Base-by-base conservation (phyloP, 129 eudicot species). In the Heracleum sosnowskyi region DNA sequence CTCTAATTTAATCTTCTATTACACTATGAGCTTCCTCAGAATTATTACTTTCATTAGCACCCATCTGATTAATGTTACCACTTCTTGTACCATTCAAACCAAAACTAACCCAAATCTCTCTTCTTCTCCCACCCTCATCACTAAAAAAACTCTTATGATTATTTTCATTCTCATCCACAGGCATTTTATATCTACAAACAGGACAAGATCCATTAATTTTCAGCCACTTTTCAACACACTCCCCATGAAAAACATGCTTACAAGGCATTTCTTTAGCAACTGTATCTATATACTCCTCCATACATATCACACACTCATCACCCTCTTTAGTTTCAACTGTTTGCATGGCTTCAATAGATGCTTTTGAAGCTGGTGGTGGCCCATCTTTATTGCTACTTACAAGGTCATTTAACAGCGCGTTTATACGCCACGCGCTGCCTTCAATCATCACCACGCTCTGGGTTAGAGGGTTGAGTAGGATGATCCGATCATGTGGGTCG, bases 101-200 rank as follows among this genome's bases (percentile, higher is more conserved):
- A 72, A 92, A 82, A 17, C 87, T 77, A n/a, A 92, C 85, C 97
- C 92, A 92, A 83, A 88, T 75, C 51, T 77, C 87, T 42, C 91
- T 86, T 76, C 83, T 75, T 47, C 75, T 18, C 5, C 68, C 68
- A 60, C 76, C 16, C 46, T 40, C 26, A 7, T 78, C 78, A 37
- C 66, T 82, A 11, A 77, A 85, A 28, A 79, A 82, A 53, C 1
- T 73, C 11, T 79, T 82, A 42, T 46, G 45, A 34, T 31, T 78
- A 80, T 44, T 39, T 10, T 79, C 88, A 34, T 75, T 73, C 39
- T 57, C 84, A 64, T 86, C 88, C n/a, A 78, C 81, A 45, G 91
- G 93, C 97, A 89, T 85, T 79, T 76, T 79, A 41, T 40, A 89
- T 49, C 91, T 78, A 77, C 91, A 91, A 63, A 91, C 81, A 79